phyloP scores from a whole-genome alignment of 495 filamentous ascomycete genomes.

The Penicillium waksmanii region DNA sequence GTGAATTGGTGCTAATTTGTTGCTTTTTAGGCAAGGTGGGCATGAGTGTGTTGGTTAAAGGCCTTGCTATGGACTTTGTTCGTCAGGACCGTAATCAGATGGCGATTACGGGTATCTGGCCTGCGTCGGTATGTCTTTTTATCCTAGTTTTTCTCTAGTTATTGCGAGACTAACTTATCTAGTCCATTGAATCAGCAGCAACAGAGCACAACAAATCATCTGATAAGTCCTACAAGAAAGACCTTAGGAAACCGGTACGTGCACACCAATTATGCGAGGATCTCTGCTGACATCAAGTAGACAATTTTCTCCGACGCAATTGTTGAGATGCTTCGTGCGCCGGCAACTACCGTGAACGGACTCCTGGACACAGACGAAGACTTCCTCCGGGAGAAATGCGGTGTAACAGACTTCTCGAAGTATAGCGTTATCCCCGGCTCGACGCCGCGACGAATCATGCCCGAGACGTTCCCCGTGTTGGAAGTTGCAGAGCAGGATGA shows the following conservation, averaged over 20 bases:
- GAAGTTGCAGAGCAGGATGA: constrained; percentile 81
- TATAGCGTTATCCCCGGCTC: constrained; percentile 71
- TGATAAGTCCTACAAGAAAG: constrained; percentile 44
- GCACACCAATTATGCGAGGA: constrained; percentile 36
- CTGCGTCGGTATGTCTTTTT: constrained; percentile 61
- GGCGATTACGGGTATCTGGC: constrained; percentile 85
- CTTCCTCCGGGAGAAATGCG: constrained; percentile 67
- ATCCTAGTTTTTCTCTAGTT: not conserved
- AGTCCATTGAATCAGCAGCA: constrained; percentile 75
- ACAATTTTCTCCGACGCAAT: constrained; percentile 83
- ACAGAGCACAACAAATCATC: constrained; percentile 53
- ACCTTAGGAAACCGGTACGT: constrained; percentile 58
- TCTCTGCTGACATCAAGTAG: constrained; percentile 15
- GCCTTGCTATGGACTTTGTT: constrained; percentile 81
- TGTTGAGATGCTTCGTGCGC: constrained; percentile 69
- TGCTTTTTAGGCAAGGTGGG: constrained; percentile 63
- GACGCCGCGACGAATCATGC: constrained; percentile 78
- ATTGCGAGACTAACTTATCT: constrained; percentile 11
- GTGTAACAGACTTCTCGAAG: constrained; percentile 71
- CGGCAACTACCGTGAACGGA: constrained; percentile 66
- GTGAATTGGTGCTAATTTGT: no score
- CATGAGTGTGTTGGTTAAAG: constrained; percentile 82
- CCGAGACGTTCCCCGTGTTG: constrained; percentile 67
- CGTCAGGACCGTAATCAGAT: constrained; percentile 66
- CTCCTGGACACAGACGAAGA: constrained; percentile 79